Percentiles rank a stretch among this genome's conserved stretches.
These are phyloP conservation scores for Macrotyloma uniflorum DNA, from an alignment of 306 rosid species.

Conservation along the genomic window DNA sequence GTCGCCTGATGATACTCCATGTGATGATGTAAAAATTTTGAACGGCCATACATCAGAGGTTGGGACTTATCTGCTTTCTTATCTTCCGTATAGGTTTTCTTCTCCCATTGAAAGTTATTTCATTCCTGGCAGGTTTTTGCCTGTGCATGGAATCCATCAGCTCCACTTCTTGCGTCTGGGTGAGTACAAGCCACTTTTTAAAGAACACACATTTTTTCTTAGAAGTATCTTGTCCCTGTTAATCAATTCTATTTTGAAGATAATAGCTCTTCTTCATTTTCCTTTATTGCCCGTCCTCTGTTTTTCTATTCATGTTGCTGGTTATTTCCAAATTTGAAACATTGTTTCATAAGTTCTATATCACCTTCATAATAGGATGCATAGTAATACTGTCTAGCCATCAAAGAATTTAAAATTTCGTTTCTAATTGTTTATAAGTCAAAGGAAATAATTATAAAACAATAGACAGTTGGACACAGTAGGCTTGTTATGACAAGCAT, in stretches of 20 bases:
- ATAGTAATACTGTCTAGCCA: not conserved
- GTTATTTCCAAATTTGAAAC: constrained; percentile 11
- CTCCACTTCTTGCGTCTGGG: constrained; percentile 79
- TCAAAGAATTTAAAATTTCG: not conserved
- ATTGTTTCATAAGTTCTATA: not conserved
- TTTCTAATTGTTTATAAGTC: not conserved
- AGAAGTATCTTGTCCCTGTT: not conserved
- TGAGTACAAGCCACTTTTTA: constrained; percentile 38
- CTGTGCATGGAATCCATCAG: constrained; percentile 79
- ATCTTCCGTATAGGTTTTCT: not conserved
- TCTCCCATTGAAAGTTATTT: constrained; percentile 5
- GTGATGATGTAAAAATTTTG: constrained; percentile 52
- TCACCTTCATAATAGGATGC: not conserved
- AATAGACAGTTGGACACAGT: not conserved
- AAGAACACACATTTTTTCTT: constrained; percentile 5
- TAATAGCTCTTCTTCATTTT: not conserved
- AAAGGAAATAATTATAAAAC: not conserved
- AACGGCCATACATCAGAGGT: constrained; percentile 81
- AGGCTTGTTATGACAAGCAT: not conserved
- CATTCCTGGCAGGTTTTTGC: constrained; percentile 58
- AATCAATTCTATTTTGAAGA: constrained; percentile 14
- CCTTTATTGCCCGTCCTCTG: not conserved
- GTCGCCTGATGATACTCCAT: constrained; percentile 45
- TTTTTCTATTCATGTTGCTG: constrained; percentile 10
- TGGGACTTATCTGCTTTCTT: constrained; percentile 20